phyloP scores from a whole-genome alignment of 2,329 filamentous ascomycete species.

The Ophiocordyceps sinensis region DNA sequence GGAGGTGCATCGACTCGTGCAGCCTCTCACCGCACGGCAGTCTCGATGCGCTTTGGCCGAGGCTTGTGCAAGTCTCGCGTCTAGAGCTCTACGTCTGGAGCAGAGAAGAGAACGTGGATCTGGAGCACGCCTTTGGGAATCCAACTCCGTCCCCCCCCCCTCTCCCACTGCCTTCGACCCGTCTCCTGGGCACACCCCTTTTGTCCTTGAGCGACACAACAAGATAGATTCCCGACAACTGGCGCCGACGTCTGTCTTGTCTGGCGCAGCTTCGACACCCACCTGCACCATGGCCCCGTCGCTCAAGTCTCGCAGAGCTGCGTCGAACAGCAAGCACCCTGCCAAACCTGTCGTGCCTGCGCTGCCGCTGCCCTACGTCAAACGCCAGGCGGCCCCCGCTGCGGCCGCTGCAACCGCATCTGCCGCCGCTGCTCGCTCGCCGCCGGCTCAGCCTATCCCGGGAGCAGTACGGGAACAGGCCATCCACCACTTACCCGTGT shows the following conservation, averaged over 20 bases:
- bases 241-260: background rate
- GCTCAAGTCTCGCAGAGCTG: slow-evolving; percentile 16
- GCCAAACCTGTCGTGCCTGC: slow-evolving; percentile 22
- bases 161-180: background rate
- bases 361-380: slow-evolving; percentile 23
- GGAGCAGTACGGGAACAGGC: background rate
- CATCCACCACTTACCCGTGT: background rate
- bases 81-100: no score
- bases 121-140: background rate
- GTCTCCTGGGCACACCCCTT: background rate
- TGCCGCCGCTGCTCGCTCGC: slow-evolving; percentile 5
- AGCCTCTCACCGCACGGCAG: slow-evolving; percentile 12
- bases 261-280: background rate
- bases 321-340: slow-evolving; percentile 12
- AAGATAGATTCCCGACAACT: background rate
- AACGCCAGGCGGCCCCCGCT: slow-evolving; percentile 20
- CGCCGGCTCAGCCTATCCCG: background rate
- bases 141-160: background rate
- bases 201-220: background rate
- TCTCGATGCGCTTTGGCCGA: slow-evolving; percentile 18
- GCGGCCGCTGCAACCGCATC: slow-evolving; percentile 11
- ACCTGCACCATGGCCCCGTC: slow-evolving; percentile 17
- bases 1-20: slow-evolving; percentile 9
- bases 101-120: no score
- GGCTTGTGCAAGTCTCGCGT: slow-evolving; percentile 12